These are phyloP conservation scores for Zymoseptoria ardabiliae DNA, from an alignment of 2,329 filamentous ascomycete genomes.

Conservation along the genomic window DNA sequence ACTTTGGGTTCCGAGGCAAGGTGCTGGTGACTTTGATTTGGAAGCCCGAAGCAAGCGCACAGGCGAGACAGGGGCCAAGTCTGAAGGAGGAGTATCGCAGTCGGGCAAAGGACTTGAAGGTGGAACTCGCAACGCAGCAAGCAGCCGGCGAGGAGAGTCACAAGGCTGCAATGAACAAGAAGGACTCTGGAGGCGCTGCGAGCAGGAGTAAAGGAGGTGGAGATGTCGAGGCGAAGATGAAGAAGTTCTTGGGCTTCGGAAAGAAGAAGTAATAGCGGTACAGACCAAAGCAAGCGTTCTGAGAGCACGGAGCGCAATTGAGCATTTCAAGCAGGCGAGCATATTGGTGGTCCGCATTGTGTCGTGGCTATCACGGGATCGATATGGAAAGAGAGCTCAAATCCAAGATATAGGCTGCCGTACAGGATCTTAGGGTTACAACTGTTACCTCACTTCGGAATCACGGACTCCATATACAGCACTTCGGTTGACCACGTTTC, in stretches of 20 bases:
- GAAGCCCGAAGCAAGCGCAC: constrained; percentile 55
- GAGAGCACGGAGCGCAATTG: not conserved
- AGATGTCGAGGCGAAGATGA: constrained; percentile 43
- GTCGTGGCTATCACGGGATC: not conserved
- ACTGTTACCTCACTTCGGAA: not conserved
- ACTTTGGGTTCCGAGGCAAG: constrained; percentile 61
- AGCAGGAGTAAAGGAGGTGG: constrained; percentile 29
- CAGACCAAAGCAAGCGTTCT: not conserved
- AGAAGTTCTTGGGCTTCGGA: constrained; percentile 64
- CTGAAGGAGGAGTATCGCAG: constrained; percentile 52
- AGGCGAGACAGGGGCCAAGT: constrained; percentile 50
- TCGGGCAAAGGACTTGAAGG: constrained; percentile 59
- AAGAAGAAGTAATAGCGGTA: constrained; percentile 49
- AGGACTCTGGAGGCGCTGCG: constrained; percentile 14
- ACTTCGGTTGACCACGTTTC: too few relatives aligned
- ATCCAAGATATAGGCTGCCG: not conserved
- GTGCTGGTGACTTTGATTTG: constrained; percentile 72
- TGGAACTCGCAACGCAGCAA: constrained; percentile 51
- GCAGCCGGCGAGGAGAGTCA: constrained; percentile 18
- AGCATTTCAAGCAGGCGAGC: not conserved
- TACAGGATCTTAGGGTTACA: not conserved
- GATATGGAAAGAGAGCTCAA: not conserved
- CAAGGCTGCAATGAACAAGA: constrained; percentile 24
- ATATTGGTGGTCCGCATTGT: not conserved
- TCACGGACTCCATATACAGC: not conserved